Conservation (phyloP, 148 eudicot species). For the Linanthus parryae region DNA sequence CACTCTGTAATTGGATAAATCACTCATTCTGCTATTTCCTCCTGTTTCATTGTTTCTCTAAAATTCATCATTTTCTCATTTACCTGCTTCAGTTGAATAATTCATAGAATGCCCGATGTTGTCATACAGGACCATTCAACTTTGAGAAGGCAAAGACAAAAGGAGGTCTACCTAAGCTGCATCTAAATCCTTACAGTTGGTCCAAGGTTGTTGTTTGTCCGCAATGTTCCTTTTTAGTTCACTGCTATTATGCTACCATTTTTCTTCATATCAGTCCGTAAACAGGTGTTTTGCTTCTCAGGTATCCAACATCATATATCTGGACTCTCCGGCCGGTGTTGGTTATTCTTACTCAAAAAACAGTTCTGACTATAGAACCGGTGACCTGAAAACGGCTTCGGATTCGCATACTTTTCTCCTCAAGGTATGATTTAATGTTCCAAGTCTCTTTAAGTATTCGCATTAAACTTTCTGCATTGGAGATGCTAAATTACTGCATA, state of each 20-base stretch:
- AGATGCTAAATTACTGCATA: slow-evolving; percentile 3
- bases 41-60: background rate
- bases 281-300: slow-evolving; percentile 16
- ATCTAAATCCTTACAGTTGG: slow-evolving; percentile 91
- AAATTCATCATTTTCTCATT: background rate
- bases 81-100: background rate
- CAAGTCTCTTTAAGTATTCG: no score
- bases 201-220: slow-evolving; percentile 56
- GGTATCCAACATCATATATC: slow-evolving; percentile 82
- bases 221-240: background rate
- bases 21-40: background rate
- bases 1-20: background rate
- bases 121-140: slow-evolving; percentile 75
- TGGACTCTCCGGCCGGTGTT: slow-evolving; percentile 92
- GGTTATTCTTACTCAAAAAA: slow-evolving; percentile 70
- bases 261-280: background rate
- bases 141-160: slow-evolving; percentile 52
- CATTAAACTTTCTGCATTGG: no score
- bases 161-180: slow-evolving; percentile 58
- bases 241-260: background rate
- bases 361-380: slow-evolving; percentile 48
- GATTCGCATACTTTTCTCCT: slow-evolving; percentile 75
- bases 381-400: slow-evolving; percentile 66
- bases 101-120: background rate
- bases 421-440: slow-evolving; percentile 46